Percentiles rank a stretch among this genome's conserved stretches.
phyloP scores from a whole-genome alignment of 208 protist species.

The Kentomonas sorsogonicus region DNA sequence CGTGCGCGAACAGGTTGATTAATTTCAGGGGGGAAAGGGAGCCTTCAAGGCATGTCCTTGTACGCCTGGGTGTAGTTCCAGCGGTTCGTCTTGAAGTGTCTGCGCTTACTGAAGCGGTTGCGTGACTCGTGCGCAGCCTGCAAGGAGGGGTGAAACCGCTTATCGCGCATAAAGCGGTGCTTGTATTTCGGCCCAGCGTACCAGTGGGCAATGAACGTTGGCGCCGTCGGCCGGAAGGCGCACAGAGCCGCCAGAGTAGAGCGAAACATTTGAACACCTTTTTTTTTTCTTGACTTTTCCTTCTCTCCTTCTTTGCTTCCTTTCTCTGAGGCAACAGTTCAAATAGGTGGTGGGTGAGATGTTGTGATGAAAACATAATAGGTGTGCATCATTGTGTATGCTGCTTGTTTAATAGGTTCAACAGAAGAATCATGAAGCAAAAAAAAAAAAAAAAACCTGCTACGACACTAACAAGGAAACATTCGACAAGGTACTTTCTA shows the following conservation, averaged over 20 bases:
- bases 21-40: too few relatives aligned
- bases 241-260: slow-evolving; percentile 28
- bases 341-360: too few relatives aligned
- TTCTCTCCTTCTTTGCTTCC: neutral
- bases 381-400: neutral
- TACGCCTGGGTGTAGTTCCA: slow-evolving; percentile 91
- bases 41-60: slow-evolving; percentile 79
- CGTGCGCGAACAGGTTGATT: too few relatives aligned
- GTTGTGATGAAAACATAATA: neutral
- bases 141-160: slow-evolving; percentile 80
- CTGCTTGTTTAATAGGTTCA: neutral
- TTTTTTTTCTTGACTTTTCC: neutral
- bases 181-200: slow-evolving; percentile 82
- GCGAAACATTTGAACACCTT: slow-evolving; percentile 18
- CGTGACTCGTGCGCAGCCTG: slow-evolving; percentile 62
- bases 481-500: too few relatives aligned
- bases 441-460: neutral
- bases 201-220: slow-evolving; percentile 75
- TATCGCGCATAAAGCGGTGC: slow-evolving; percentile 86
- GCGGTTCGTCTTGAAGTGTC: slow-evolving; percentile 86
- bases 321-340: too few relatives aligned
- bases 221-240: slow-evolving; percentile 36
- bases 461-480: neutral
- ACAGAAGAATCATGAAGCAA: neutral
- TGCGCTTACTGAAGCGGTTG: slow-evolving; percentile 79